phyloP scores from a whole-genome alignment of 192 early-diverging fungal genomes.

The Coemansia sp. region DNA sequence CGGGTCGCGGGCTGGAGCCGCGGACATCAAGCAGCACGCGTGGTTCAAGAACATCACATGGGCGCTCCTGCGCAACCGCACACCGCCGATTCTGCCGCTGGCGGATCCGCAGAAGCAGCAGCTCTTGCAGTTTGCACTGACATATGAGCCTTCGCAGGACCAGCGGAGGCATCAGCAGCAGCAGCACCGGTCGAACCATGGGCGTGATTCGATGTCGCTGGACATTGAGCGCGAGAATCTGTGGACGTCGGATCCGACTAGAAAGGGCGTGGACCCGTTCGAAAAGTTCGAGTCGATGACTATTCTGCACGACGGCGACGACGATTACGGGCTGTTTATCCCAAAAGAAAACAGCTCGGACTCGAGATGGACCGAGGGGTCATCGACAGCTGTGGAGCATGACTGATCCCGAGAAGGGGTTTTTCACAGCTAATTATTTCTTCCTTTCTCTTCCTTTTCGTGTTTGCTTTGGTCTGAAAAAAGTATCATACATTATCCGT shows the following conservation, averaged over 20 bases:
- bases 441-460: background rate
- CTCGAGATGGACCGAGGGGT: constrained; percentile 53
- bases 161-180: constrained; percentile 21
- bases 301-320: constrained; percentile 59
- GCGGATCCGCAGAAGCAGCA: constrained; percentile 59
- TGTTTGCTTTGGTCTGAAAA: background rate
- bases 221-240: constrained; percentile 57
- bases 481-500: background rate
- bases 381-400: constrained; percentile 53
- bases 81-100: constrained; percentile 84
- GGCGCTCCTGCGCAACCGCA: constrained; percentile 84
- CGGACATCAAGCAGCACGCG: constrained; percentile 89
- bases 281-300: constrained; percentile 60
- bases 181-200: constrained; percentile 9
- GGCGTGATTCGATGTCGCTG: constrained; percentile 46
- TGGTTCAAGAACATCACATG: constrained; percentile 93
- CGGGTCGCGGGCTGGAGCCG: constrained; percentile 86
- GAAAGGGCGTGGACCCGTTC: constrained; percentile 55
- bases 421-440: background rate
- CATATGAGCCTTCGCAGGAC: constrained; percentile 56
- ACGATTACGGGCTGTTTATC: constrained; percentile 55
- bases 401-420: constrained; percentile 14
- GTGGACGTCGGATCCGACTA: constrained; percentile 43
- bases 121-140: constrained; percentile 54
- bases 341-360: constrained; percentile 55